Conservation (phyloP, 148 eudicot genomes). For the Nepenthes gracilis region DNA sequence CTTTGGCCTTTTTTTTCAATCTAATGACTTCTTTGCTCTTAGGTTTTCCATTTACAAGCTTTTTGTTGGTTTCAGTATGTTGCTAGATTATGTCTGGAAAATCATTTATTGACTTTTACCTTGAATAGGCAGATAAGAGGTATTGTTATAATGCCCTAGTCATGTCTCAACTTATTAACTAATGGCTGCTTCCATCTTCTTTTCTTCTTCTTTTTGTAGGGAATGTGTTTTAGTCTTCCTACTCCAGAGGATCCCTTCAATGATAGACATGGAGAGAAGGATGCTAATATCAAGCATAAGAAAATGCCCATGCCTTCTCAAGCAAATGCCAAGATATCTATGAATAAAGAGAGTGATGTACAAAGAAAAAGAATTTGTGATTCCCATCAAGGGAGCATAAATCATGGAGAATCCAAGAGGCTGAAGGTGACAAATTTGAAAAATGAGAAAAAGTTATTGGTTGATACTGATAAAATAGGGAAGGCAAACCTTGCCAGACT, state of each 20-base stretch:
- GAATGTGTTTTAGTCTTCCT: slow-evolving; percentile 96
- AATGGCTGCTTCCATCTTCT: not conserved
- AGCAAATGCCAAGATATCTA: slow-evolving; percentile 9
- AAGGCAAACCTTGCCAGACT: slow-evolving; percentile 12
- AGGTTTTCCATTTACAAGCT: too few species aligned
- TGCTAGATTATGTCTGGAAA: too few species aligned
- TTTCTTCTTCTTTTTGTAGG: slow-evolving; percentile 27
- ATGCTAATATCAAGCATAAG: slow-evolving; percentile 14
- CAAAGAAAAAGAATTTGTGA: slow-evolving; percentile 11
- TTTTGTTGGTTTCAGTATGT: too few species aligned
- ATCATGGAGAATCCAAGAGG: slow-evolving; percentile 12
- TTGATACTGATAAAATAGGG: slow-evolving; percentile 10
- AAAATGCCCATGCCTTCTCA: slow-evolving; percentile 24
- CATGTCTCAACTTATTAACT: not conserved
- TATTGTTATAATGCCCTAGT: too few species aligned
- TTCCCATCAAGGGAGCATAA: slow-evolving; percentile 6
- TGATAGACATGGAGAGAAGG: slow-evolving; percentile 37
- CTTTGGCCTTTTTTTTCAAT: too few species aligned
- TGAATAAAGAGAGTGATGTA: slow-evolving; percentile 11
- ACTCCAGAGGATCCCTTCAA: slow-evolving; percentile 75
- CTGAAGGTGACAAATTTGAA: slow-evolving; percentile 10
- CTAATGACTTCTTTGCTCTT: too few species aligned
- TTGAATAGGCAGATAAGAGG: too few species aligned
- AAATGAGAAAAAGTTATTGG: slow-evolving; percentile 7
- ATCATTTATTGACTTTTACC: too few species aligned